Percentiles rank a stretch among this genome's conserved stretches.
Evolutionary conservation across 768 basidiomycete genomes (phyloP).

Genomic region (Termitomyces titanicus): DNA sequence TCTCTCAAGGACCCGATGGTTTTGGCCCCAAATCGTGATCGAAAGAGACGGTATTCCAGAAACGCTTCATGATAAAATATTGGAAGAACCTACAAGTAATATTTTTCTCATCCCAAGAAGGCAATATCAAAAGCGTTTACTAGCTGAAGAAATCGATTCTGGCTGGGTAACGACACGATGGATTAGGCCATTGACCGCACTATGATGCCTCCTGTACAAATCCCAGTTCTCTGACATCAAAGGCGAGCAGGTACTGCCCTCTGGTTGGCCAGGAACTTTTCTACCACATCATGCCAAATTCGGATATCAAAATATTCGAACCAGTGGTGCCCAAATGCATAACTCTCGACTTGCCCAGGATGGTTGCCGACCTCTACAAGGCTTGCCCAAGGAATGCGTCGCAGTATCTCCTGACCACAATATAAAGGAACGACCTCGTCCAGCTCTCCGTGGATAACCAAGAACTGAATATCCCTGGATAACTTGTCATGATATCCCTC

Average conservation of each 20-base stretch:
- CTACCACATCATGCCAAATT: slow-evolving; percentile 36
- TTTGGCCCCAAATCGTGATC: slow-evolving; percentile 43
- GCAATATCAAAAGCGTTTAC: background rate
- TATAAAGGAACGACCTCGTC: slow-evolving; percentile 37
- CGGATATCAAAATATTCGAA: slow-evolving; percentile 41
- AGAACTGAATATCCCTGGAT: slow-evolving; percentile 25
- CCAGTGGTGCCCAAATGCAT: slow-evolving; percentile 42
- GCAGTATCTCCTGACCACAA: slow-evolving; percentile 30
- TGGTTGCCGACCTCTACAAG: slow-evolving; percentile 27
- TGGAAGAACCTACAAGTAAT: background rate
- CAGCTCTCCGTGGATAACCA: slow-evolving; percentile 39
- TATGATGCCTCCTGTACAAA: slow-evolving; percentile 12
- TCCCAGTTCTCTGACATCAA: background rate
- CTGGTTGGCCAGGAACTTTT: slow-evolving; percentile 25
- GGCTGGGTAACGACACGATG: slow-evolving; percentile 44
- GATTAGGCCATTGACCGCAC: slow-evolving; percentile 34
- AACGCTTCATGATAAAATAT: slow-evolving; percentile 17
- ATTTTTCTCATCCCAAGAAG: background rate
- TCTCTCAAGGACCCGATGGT: slow-evolving; percentile 39
- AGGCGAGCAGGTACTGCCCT: slow-evolving; percentile 4
- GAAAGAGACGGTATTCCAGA: slow-evolving; percentile 7
- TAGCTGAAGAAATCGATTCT: slow-evolving; percentile 5
- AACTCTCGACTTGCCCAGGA: slow-evolving; percentile 31
- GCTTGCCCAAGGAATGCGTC: slow-evolving; percentile 33
- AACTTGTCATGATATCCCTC: slow-evolving; percentile 28